Evolutionary conservation across 805 yeast genomes (phyloP), one percentile per base, ranked within the genome.

Genomic region (Metschnikowia lachancei): DNA sequence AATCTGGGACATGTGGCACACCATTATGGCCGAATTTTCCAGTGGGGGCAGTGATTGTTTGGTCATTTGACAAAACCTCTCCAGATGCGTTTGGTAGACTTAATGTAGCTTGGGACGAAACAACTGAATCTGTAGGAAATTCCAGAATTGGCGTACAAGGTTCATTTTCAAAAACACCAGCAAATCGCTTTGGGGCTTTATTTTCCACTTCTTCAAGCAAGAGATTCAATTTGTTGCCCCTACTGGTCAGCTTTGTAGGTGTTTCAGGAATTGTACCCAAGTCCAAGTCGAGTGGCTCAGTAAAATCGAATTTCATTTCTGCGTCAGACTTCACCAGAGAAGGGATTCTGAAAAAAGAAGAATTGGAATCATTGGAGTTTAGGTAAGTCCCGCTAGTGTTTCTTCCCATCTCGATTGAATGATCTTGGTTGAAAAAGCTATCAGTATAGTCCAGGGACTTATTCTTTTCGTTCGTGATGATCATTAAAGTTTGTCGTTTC

Each of bases 401-500:
- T 51, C 75, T 59, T 2, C 76, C 76, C 19, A 69, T 60, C 50
- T 72, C 76, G 34, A 72, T 70, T 8, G 75, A 55, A 30, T 51
- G 43, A 36, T 55, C 59, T 10, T 50, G 45, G 22, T 33, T 46
- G 26, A 47, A 22, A 16, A 53, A 55, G 32, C 50, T 51, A 10
- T 53, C 54, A 16, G 49, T 54, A 14, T 35, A 40, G 8, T 53
- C 54, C 34, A 38, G 48, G 4, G 53, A 38, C 9, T 44, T 39
- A 24, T 49, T 49, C 29, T 35, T 41, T 24, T 53, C 55, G 24
- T 55, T 64, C 38, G 64, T 63, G 38, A 69, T 51, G 35, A 69
- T 42, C 59, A 69, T 63, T 36, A 70, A 58, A 3, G 76, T 75
- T 44, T 70, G 71, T 46, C 63, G 63, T 53, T 72, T 72, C 37